Evolutionary conservation across 805 yeast genomes (phyloP), one percentile per base, ranked within the genome.

Genomic region (Suhomyces emberorum): DNA sequence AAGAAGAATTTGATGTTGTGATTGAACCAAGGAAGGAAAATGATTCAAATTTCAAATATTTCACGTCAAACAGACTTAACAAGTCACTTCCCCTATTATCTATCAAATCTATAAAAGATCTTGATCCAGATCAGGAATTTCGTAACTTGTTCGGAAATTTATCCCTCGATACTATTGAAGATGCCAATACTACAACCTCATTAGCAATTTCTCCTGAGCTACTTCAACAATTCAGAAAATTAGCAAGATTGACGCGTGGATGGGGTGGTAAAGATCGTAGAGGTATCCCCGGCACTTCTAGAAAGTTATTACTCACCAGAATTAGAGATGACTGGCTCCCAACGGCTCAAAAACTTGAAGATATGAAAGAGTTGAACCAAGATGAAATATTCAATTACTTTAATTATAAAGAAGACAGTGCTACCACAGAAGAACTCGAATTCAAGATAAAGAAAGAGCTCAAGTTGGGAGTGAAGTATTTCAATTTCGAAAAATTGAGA

Each of bases 211-310:
- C 84, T 0, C 91, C 89, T 0, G 88, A 82, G 42, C 74, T 77
- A 14, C 57, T 83, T 38, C 75, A 70, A 34, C 86, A 81, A 49
- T 75, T 82, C 46, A 81, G 77, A 48, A 70, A 71, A 58, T 43
- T 72, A 60, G 71, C 77, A 6, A 65, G 72, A 37, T 54, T 74
- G n/a, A 77, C 85, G 1, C 70, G 85, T 48, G 88, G 88, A 16
- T 87, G 95, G 95, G 83, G 88, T 30, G 95, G 95, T 0, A 74
- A 76, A 43, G 95, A 86, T 50, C 76, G 81, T 43, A 61, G 83
- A 32, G 63, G 77, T 4, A 76, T 85, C 3, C 96, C 96, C 0
- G 91, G 91, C 18, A 76, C 86, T 1, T 59, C 77, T 0, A 70
- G 88, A 43, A 83, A 83, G 47, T 61, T 87, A 32, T 65, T 74